Conservation (phyloP, 2,329 filamentous ascomycete species). For the Colletotrichum gigasporum region DNA sequence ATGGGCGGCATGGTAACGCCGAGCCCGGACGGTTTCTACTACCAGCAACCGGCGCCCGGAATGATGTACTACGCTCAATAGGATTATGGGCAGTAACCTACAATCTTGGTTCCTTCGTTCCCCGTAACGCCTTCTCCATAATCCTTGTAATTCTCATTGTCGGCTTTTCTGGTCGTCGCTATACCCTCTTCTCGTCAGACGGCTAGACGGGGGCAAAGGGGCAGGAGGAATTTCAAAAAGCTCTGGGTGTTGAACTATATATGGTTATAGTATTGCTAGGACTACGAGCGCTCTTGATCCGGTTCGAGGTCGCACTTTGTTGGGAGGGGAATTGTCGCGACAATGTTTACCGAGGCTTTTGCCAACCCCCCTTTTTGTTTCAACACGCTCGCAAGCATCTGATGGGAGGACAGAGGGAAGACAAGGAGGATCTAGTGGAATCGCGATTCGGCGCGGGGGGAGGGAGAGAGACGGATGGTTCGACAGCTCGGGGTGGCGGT, state of each 20-base stretch:
- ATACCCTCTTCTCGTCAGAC: slow-evolving; percentile 29
- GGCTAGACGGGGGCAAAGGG: slow-evolving; percentile 23
- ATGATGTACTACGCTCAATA: slow-evolving; percentile 72
- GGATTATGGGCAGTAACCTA: slow-evolving; percentile 36
- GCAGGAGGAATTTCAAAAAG: slow-evolving; percentile 30
- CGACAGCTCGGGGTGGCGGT: background rate
- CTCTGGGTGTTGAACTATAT: slow-evolving; percentile 11
- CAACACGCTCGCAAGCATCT: slow-evolving; percentile 3
- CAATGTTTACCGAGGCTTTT: background rate
- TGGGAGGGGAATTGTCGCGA: background rate
- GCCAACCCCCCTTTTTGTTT: background rate
- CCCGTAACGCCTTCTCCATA: slow-evolving; percentile 36
- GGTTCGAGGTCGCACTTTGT: slow-evolving; percentile 10
- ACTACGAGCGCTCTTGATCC: slow-evolving; percentile 16
- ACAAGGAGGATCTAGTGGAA: background rate
- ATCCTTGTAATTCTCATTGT: slow-evolving; percentile 43
- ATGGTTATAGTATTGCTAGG: slow-evolving; percentile 30
- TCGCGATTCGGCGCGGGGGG: background rate
- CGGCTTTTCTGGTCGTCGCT: slow-evolving; percentile 17
- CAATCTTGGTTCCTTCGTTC: slow-evolving; percentile 13
- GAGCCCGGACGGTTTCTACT: slow-evolving; percentile 76
- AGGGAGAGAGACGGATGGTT: background rate
- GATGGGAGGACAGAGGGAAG: background rate
- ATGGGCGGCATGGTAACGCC: slow-evolving; percentile 85
- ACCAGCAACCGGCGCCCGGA: slow-evolving; percentile 63